Evolutionary conservation across 1,284 basidiomycete species (phyloP).

Genomic region (Tilletia walkeri): DNA sequence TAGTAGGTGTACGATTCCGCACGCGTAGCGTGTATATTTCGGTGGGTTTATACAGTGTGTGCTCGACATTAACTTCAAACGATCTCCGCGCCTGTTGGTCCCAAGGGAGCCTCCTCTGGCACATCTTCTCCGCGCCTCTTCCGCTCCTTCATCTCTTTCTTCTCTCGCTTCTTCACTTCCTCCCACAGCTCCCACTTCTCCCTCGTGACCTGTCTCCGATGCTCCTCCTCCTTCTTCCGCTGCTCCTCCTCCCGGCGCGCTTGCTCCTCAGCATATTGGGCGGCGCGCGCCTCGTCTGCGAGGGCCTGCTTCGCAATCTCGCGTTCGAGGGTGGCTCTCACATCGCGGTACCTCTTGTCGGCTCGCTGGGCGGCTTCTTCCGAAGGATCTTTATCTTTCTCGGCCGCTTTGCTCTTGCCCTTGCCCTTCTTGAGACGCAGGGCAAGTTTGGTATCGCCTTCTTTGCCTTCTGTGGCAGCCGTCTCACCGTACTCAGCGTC

Average conservation of each 20-base stretch:
- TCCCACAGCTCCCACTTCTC: slow-evolving; percentile 18
- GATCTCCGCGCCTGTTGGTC: background rate
- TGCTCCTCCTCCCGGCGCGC: background rate
- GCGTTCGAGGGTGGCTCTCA: background rate
- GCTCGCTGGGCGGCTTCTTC: background rate
- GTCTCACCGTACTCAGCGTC: background rate
- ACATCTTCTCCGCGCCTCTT: slow-evolving; percentile 10
- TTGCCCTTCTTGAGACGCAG: background rate
- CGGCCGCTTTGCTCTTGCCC: background rate
- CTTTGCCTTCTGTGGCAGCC: background rate
- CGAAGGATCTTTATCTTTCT: background rate
- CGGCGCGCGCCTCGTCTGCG: background rate
- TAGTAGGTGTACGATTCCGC: too few relatives aligned
- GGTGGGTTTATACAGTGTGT: too few relatives aligned
- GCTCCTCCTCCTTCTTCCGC: slow-evolving; percentile 10
- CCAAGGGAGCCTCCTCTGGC: background rate
- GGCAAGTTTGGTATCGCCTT: background rate
- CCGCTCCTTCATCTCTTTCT: slow-evolving; percentile 17
- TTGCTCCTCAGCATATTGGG: background rate
- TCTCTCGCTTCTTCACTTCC: slow-evolving; percentile 16
- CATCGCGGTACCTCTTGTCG: slow-evolving; percentile 13
- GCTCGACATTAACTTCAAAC: background rate
- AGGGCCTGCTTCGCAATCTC: background rate
- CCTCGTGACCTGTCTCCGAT: background rate
- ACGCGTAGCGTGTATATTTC: too few relatives aligned